phyloP scores from a whole-genome alignment of 306 rosid genomes.

The Fragaria ananassa region DNA sequence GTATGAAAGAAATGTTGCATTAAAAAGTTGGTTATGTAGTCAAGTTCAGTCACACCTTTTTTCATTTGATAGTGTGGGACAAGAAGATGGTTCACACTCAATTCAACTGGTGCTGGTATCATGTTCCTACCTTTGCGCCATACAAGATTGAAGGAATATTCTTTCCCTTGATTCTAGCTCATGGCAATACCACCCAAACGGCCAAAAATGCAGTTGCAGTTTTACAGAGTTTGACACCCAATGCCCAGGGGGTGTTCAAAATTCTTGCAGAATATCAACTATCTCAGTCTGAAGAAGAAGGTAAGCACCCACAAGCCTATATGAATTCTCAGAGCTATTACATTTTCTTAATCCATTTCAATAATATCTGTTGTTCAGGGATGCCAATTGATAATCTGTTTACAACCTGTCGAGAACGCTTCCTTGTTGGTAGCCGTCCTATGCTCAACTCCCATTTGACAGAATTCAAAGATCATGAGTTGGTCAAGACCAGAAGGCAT shows the following conservation, averaged over 20 bases:
- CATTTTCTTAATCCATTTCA: background rate
- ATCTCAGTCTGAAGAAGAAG: constrained; percentile 79
- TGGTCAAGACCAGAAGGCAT: constrained; percentile 74
- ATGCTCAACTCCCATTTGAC: constrained; percentile 84
- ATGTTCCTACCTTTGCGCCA: constrained; percentile 83
- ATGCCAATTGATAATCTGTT: constrained; percentile 69
- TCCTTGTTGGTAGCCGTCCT: constrained; percentile 78
- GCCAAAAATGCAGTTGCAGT: constrained; percentile 84
- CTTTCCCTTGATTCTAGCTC: constrained; percentile 74
- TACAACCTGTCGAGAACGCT: constrained; percentile 71
- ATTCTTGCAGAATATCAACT: constrained; percentile 83
- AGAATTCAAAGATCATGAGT: constrained; percentile 89
- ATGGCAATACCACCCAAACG: constrained; percentile 63
- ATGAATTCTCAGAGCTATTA: constrained; percentile 12
- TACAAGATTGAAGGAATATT: constrained; percentile 80
- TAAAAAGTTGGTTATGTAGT: background rate
- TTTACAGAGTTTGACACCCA: constrained; percentile 86
- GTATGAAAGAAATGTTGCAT: constrained; percentile 16
- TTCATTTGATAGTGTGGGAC: constrained; percentile 77
- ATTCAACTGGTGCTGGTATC: constrained; percentile 95
- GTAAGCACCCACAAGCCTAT: constrained; percentile 28
- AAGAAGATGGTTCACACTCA: constrained; percentile 89
- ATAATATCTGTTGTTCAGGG: constrained; percentile 38
- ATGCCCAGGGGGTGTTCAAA: constrained; percentile 90
- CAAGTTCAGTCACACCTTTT: background rate